Base-by-base conservation (phyloP, 108 stramenopile genomes). In the Nitzschia sp. region DNA sequence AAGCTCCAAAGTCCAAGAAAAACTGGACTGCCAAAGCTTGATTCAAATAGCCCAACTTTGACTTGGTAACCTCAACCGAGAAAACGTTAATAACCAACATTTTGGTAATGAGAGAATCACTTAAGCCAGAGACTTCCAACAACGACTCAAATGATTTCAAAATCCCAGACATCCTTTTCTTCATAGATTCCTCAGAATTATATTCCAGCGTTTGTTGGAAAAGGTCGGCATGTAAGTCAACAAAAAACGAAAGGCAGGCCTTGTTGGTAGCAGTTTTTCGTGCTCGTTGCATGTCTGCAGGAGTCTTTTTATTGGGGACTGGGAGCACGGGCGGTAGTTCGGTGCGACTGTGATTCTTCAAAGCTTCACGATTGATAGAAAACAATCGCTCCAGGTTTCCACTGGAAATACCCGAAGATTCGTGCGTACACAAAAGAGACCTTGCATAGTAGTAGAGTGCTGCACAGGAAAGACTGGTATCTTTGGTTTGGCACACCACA, bases 371-470 rank as follows among this genome's bases (percentile, higher is more conserved):
- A 65, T 93, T 93, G 41, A 62, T 52, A 25, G 66, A 65, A 69
- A 89, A 89, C 41, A 93, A 64, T 6, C 87, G 78, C 10, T 72
- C 67, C 15, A 90, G 50, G 56, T 93, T 93, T 42, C 64, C 51
- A 11, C 61, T 48, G 29, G 87, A 83, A 2, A 85, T 90, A 26
- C 75, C 84, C 66, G 89, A 93, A 2, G 83, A 74, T 29, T 76
- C 74, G 21, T 72, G 46, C 7, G 82, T 76, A 10, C 88, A 83
- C 67, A 81, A 57, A 9, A 93, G 29, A 0, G 84, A 76, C n/a
- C 92, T 75, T 10, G 79, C 78, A 66, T 93, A 93, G 69, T 84
- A 88, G 53, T 93, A 90, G 0, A 93, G 62, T 0, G 89, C 79
- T 0, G 81, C 63, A 41, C 75, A 76, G 8, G 58, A 44, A 14